Conservation (phyloP, 257 asterid species). For the Mentha longifolia region DNA sequence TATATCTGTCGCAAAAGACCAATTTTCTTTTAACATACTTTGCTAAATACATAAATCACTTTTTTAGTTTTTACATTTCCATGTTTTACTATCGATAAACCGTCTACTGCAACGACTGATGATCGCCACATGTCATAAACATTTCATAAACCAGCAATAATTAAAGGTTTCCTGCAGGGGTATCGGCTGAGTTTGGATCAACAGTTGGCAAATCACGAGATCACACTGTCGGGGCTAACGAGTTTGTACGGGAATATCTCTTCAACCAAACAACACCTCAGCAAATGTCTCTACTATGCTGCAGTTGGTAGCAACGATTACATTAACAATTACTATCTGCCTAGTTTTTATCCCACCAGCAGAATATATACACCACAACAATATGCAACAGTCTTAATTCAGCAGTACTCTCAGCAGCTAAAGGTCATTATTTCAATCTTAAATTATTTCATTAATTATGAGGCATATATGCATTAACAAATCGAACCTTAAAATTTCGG, state of each 20-base stretch:
- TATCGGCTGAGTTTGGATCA: conserved; percentile 37
- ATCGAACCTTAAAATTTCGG: too few relatives aligned
- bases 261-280: conserved; percentile 38
- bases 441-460: not conserved
- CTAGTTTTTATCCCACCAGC: conserved; percentile 39
- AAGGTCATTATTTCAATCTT: conserved; percentile 21
- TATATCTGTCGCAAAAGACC: too few relatives aligned
- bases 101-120: too few relatives aligned
- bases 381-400: conserved; percentile 40
- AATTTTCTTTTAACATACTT: too few relatives aligned
- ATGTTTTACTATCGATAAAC: too few relatives aligned
- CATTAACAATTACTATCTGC: conserved; percentile 50
- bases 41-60: too few relatives aligned
- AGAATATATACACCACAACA: conserved; percentile 27
- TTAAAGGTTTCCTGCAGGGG: too few relatives aligned
- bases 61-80: too few relatives aligned
- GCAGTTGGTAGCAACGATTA: conserved; percentile 59
- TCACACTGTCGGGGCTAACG: conserved; percentile 24
- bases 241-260: conserved; percentile 29
- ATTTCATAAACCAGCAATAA: too few relatives aligned
- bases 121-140: too few relatives aligned
- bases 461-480: not conserved
- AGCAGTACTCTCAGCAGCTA: conserved; percentile 42
- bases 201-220: conserved; percentile 45
- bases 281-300: conserved; percentile 44